These are phyloP conservation scores for Serendipita sp. DNA, from an alignment of 768 basidiomycete genomes.

Conservation along the genomic window DNA sequence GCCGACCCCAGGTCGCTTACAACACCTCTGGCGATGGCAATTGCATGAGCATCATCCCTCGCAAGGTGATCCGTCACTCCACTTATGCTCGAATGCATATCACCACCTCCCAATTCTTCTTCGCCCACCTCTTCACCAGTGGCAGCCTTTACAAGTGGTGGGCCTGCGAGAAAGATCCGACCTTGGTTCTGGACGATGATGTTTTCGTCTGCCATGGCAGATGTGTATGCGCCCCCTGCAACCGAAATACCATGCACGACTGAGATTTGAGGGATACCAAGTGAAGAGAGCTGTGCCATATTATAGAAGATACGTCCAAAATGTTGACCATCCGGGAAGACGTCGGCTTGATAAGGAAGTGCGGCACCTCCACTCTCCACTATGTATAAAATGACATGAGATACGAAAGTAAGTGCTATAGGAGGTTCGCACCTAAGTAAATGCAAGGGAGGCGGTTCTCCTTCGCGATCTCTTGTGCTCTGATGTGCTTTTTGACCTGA, in stretches of 20 bases:
- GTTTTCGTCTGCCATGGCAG: slow-evolving; percentile 93
- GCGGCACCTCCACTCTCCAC: slow-evolving; percentile 93
- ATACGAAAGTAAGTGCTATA: slow-evolving; percentile 5
- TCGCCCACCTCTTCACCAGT: slow-evolving; percentile 88
- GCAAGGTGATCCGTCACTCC: slow-evolving; percentile 86
- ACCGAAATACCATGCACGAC: slow-evolving; percentile 91
- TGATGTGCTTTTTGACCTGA: slow-evolving; percentile 85
- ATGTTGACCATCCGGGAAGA: slow-evolving; percentile 90
- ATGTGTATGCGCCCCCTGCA: slow-evolving; percentile 86
- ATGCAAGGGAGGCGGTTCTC: slow-evolving; percentile 84
- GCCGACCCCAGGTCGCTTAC: slow-evolving; percentile 63
- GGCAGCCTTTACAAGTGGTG: slow-evolving; percentile 86
- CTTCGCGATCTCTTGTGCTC: slow-evolving; percentile 87
- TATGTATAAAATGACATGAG: slow-evolving; percentile 18
- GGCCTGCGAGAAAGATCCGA: slow-evolving; percentile 85
- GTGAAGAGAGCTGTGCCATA: slow-evolving; percentile 90
- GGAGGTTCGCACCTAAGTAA: slow-evolving; percentile 54
- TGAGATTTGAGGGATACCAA: slow-evolving; percentile 81
- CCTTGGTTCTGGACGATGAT: slow-evolving; percentile 84
- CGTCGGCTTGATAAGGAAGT: slow-evolving; percentile 79
- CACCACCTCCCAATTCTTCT: slow-evolving; percentile 77
- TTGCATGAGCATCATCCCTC: slow-evolving; percentile 69
- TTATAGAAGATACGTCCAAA: slow-evolving; percentile 97
- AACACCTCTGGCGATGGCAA: slow-evolving; percentile 59
- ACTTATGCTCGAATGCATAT: slow-evolving; percentile 83